Percentiles rank a stretch among this genome's conserved stretches.
These are phyloP conservation scores for Pichia sp. DNA, from an alignment of 1,139 yeast species.

Conservation along the genomic window DNA sequence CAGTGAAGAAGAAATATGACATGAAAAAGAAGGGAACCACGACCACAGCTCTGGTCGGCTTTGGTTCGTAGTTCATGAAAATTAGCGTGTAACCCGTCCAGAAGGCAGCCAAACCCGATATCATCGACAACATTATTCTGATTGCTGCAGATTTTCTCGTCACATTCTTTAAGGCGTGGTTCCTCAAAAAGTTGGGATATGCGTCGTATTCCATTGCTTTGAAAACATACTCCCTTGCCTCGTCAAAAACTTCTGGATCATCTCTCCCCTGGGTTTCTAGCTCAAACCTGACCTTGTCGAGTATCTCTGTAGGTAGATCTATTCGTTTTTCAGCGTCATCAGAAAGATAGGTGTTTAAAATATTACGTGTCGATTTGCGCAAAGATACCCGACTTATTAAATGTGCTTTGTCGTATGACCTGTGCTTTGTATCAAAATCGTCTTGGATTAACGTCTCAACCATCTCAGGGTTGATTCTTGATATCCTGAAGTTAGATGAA, in stretches of 20 bases:
- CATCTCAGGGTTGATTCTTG: slow-evolving; percentile 42
- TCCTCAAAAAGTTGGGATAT: slow-evolving; percentile 76
- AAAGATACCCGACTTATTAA: slow-evolving; percentile 60
- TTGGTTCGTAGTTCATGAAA: slow-evolving; percentile 63
- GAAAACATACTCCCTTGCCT: slow-evolving; percentile 75
- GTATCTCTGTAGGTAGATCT: slow-evolving; percentile 65
- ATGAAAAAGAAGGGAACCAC: slow-evolving; percentile 74
- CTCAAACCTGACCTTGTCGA: slow-evolving; percentile 55
- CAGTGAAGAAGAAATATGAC: slow-evolving; percentile 63
- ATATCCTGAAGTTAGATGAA: slow-evolving; percentile 18
- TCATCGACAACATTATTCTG: slow-evolving; percentile 64
- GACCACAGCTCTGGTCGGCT: slow-evolving; percentile 66
- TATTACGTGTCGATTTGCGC: slow-evolving; percentile 67
- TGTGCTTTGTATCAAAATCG: slow-evolving; percentile 31
- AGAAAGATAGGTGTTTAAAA: slow-evolving; percentile 72
- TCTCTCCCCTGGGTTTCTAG: slow-evolving; percentile 81
- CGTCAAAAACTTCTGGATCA: slow-evolving; percentile 90
- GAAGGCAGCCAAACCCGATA: slow-evolving; percentile 73
- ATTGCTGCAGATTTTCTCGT: slow-evolving; percentile 49
- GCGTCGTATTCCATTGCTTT: slow-evolving; percentile 89
- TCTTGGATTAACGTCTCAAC: slow-evolving; percentile 44
- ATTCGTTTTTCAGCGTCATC: slow-evolving; percentile 77
- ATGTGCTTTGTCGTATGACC: slow-evolving; percentile 33
- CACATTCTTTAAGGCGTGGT: slow-evolving; percentile 78
- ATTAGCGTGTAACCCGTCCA: slow-evolving; percentile 86